Percentiles rank a stretch among this genome's conserved stretches.
These are phyloP conservation scores for Pythium monospermum DNA, from an alignment of 352 stramenopile genomes.

Conservation along the genomic window DNA sequence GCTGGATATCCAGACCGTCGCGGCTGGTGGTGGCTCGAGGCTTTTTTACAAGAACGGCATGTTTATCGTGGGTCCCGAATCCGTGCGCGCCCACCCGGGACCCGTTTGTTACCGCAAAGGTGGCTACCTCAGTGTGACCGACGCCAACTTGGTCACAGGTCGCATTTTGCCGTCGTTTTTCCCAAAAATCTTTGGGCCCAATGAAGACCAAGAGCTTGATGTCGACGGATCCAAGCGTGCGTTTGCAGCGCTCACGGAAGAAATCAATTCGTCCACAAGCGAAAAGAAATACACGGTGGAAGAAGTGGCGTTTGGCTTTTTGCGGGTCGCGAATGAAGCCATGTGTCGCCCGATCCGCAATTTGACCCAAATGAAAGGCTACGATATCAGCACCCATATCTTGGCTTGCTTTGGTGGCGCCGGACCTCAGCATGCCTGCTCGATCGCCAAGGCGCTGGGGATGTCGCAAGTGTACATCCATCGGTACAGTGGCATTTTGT, in stretches of 20 bases:
- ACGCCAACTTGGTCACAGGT: slow-evolving; percentile 98
- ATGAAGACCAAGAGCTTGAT: slow-evolving; percentile 97
- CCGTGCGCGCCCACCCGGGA: slow-evolving; percentile 94
- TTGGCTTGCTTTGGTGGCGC: slow-evolving; percentile 98
- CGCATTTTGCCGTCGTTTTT: slow-evolving; percentile 97
- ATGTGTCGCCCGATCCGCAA: slow-evolving; percentile 99
- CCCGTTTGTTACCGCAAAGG: slow-evolving; percentile 97
- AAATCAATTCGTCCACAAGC: slow-evolving; percentile 78
- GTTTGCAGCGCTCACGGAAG: slow-evolving; percentile 88
- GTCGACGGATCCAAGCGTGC: slow-evolving; percentile 88
- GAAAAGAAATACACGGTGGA: slow-evolving; percentile 77
- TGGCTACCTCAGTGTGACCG: slow-evolving; percentile 95
- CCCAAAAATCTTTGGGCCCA: slow-evolving; percentile 97
- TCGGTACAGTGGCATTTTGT: slow-evolving; percentile 97
- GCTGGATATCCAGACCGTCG: slow-evolving; percentile 99
- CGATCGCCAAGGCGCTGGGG: slow-evolving; percentile 93
- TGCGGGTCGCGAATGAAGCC: slow-evolving; percentile 98
- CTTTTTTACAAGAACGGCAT: slow-evolving; percentile 97
- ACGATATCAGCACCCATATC: slow-evolving; percentile 95
- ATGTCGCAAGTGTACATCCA: slow-evolving; percentile 99
- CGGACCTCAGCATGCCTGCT: slow-evolving; percentile 97
- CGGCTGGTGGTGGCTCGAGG: slow-evolving; percentile 93
- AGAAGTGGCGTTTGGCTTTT: slow-evolving; percentile 97
- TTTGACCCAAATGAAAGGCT: slow-evolving; percentile 97
- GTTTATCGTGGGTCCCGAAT: slow-evolving; percentile 98